phyloP scores from a whole-genome alignment of 2,329 filamentous ascomycete genomes.

The Fusarium xylarioides region DNA sequence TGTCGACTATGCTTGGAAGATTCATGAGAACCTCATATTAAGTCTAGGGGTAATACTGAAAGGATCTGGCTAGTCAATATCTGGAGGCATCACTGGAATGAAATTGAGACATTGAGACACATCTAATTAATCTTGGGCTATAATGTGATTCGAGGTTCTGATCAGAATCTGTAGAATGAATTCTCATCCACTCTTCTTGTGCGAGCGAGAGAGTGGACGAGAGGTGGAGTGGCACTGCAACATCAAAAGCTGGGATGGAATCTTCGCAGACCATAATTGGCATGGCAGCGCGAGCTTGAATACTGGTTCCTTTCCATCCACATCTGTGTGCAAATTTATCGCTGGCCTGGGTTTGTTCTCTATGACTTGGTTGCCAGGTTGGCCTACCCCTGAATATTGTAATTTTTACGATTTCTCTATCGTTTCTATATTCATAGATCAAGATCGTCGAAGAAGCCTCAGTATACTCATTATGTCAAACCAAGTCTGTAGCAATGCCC shows the following conservation, averaged over 20 bases:
- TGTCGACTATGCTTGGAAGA: neutral
- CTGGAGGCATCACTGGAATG: neutral
- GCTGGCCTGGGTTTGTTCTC: too few species aligned
- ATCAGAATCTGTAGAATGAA: neutral
- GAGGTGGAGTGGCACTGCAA: neutral
- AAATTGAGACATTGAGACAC: neutral
- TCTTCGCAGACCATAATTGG: neutral
- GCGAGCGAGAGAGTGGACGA: neutral
- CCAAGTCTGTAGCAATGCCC: neutral
- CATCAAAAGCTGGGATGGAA: neutral
- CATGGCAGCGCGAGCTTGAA: rapidly evolving
- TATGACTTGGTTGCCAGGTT: neutral
- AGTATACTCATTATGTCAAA: too few species aligned
- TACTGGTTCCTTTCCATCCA: rapidly evolving
- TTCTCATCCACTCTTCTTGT: neutral
- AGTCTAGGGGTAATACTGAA: neutral
- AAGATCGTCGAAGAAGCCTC: rapidly evolving
- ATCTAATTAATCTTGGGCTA: neutral
- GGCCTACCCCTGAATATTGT: neutral
- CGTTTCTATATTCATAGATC: neutral
- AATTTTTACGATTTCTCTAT: neutral
- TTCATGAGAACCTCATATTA: neutral
- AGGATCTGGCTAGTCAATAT: slow-evolving; percentile 9
- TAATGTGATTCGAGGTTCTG: neutral
- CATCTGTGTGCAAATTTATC: neutral